Percentiles rank a stretch among this genome's conserved stretches.
These are phyloP conservation scores for Claviceps arundinis DNA, from an alignment of 2,329 filamentous ascomycete species.

Conservation along the genomic window DNA sequence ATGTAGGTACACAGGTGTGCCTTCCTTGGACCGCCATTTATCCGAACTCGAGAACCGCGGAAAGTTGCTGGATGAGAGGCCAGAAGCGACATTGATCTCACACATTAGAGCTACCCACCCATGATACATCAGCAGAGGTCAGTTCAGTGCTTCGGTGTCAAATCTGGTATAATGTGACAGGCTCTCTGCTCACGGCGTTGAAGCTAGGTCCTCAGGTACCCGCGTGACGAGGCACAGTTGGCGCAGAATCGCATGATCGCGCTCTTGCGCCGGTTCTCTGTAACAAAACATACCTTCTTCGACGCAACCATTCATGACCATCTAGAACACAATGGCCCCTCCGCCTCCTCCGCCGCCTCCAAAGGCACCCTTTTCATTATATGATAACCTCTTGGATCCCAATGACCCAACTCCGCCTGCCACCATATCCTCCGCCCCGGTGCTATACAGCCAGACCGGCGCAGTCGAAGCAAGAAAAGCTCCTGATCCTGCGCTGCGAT, in stretches of 20 bases:
- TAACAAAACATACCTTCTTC: background rate
- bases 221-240: background rate
- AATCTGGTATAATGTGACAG: background rate
- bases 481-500: slow-evolving; percentile 52
- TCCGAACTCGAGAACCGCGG: background rate
- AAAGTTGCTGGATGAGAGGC: background rate
- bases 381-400: slow-evolving; percentile 68
- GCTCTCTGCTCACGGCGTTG: background rate
- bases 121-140: background rate
- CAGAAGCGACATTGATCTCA: background rate
- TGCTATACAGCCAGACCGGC: slow-evolving; percentile 51
- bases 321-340: slow-evolving; percentile 16
- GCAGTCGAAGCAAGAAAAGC: slow-evolving; percentile 46
- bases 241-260: background rate
- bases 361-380: slow-evolving; percentile 53
- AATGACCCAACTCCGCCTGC: slow-evolving; percentile 30
- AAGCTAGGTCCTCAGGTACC: background rate
- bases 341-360: slow-evolving; percentile 26
- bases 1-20: no score
- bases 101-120: background rate
- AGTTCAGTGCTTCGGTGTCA: background rate
- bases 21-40: background rate
- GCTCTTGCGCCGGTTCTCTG: background rate
- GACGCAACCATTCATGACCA: background rate
- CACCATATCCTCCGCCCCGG: slow-evolving; percentile 68